Evolutionary conservation across 495 filamentous ascomycete genomes (phyloP).

Genomic region (Hapsidospora chrysogenum): DNA sequence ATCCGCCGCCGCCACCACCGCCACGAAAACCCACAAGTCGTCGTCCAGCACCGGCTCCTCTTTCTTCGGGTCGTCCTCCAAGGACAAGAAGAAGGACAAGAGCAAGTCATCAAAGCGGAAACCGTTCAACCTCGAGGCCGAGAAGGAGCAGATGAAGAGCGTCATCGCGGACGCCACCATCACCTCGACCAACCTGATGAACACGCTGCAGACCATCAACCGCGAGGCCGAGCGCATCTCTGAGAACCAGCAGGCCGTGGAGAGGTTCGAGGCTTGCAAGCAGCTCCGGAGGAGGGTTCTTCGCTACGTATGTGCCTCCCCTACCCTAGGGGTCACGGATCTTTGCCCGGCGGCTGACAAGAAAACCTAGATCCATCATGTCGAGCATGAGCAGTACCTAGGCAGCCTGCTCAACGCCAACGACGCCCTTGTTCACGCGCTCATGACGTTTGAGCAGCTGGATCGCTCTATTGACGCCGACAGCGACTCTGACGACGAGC

Average conservation of each 20-base stretch:
- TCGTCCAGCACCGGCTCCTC: slow-evolving; percentile 14
- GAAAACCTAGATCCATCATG: slow-evolving; percentile 55
- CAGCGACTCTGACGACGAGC: slow-evolving; percentile 73
- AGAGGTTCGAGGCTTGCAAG: slow-evolving; percentile 77
- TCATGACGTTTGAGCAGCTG: slow-evolving; percentile 87
- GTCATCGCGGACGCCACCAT: slow-evolving; percentile 74
- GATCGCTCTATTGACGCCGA: slow-evolving; percentile 95
- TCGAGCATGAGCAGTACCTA: slow-evolving; percentile 71
- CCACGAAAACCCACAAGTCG: slow-evolving; percentile 15
- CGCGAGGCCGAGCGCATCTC: slow-evolving; percentile 77
- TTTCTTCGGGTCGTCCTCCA: slow-evolving; percentile 14
- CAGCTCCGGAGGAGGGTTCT: slow-evolving; percentile 65
- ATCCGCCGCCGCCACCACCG: slow-evolving; percentile 8
- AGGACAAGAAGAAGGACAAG: slow-evolving; percentile 31
- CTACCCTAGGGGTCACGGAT: background rate
- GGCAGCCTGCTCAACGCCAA: slow-evolving; percentile 69
- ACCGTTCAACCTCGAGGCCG: slow-evolving; percentile 69
- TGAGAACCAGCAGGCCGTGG: slow-evolving; percentile 58
- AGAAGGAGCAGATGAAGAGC: slow-evolving; percentile 69
- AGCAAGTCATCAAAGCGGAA: slow-evolving; percentile 22
- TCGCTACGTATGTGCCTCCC: slow-evolving; percentile 44
- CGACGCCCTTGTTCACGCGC: slow-evolving; percentile 71
- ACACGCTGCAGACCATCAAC: slow-evolving; percentile 80
- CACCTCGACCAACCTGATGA: slow-evolving; percentile 78
- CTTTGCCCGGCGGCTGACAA: too few relatives aligned